Percentiles rank a stretch among this genome's conserved stretches.
These are phyloP conservation scores for Arthrobotrys megalospora DNA, from an alignment of 2,329 filamentous ascomycete genomes.

Conservation along the genomic window DNA sequence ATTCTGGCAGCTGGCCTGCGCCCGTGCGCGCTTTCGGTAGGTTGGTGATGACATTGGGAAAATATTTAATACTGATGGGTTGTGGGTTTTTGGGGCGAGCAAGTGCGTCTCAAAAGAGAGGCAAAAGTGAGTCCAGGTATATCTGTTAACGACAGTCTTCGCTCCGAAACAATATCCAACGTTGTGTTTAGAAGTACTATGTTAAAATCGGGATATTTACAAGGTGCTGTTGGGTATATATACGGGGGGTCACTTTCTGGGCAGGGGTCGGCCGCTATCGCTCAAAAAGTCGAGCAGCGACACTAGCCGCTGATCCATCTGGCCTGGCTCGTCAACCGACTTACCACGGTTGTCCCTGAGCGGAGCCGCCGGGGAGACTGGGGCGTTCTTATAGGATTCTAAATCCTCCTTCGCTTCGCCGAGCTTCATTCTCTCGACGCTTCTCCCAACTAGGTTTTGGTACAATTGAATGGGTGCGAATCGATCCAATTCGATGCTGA, in stretches of 20 bases:
- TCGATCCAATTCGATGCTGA: constrained; percentile 46
- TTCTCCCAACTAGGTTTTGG: constrained; percentile 4
- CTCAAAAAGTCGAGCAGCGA: constrained; percentile 24
- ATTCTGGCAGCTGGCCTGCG: too few species aligned
- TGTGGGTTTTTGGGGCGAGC: too few species aligned
- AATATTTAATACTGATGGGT: too few species aligned
- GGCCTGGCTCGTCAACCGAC: neutral
- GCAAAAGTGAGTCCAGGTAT: too few species aligned
- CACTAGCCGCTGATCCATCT: constrained; percentile 14
- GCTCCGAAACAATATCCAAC: too few species aligned
- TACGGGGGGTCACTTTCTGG: neutral
- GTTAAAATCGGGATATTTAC: constrained; percentile 4
- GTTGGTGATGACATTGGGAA: too few species aligned
- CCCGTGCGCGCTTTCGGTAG: too few species aligned
- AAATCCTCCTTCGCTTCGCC: constrained; percentile 4
- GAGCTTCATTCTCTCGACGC: neutral
- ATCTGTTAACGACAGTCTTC: too few species aligned
- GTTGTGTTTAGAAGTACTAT: too few species aligned
- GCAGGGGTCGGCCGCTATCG: neutral
- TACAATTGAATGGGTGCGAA: constrained; percentile 30
- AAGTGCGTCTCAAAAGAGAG: too few species aligned
- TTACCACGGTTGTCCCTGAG: constrained; percentile 37
- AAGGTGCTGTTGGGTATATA: neutral
- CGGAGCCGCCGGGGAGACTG: neutral
- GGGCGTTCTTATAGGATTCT: constrained; percentile 7